Conservation (phyloP, 2,329 filamentous ascomycete species). For the Ophiosphaerella narmari region DNA sequence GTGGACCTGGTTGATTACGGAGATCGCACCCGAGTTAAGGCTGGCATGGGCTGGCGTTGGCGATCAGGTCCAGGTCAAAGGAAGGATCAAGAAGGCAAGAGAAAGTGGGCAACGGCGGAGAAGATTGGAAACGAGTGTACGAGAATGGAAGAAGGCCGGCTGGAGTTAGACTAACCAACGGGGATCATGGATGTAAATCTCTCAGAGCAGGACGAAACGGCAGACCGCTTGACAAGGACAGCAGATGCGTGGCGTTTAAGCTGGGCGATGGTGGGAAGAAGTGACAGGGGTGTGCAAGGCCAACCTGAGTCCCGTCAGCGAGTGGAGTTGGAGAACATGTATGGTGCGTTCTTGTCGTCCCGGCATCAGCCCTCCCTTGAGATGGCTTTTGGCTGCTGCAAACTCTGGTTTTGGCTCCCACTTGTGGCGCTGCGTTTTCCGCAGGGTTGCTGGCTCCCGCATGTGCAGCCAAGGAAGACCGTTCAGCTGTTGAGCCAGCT, state of each 20-base stretch:
- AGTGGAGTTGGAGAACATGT: constrained; percentile 26
- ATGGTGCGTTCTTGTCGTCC: constrained; percentile 36
- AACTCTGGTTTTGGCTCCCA: constrained; percentile 39
- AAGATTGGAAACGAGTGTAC: constrained; percentile 42
- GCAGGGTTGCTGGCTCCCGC: constrained; percentile 38
- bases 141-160: constrained; percentile 43
- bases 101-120: constrained; percentile 37
- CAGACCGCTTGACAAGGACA: constrained; percentile 40
- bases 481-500: constrained; percentile 25
- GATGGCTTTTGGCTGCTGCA: constrained; percentile 34
- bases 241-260: constrained; percentile 44
- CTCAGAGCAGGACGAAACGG: constrained; percentile 39
- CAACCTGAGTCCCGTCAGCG: constrained; percentile 36
- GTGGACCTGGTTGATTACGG: constrained; percentile 36
- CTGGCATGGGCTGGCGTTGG: constrained; percentile 42
- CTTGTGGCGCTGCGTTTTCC: constrained; percentile 42
- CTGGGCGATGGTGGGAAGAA: constrained; percentile 34
- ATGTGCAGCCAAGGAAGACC: constrained; percentile 31
- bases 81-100: constrained; percentile 30
- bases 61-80: constrained; percentile 40
- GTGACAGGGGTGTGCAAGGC: constrained; percentile 45
- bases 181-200: constrained; percentile 36
- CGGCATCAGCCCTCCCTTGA: constrained; percentile 42
- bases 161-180: constrained; percentile 40
- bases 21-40: constrained; percentile 42